phyloP scores from a whole-genome alignment of 345 rosid genomes.

The Salix udensis region DNA sequence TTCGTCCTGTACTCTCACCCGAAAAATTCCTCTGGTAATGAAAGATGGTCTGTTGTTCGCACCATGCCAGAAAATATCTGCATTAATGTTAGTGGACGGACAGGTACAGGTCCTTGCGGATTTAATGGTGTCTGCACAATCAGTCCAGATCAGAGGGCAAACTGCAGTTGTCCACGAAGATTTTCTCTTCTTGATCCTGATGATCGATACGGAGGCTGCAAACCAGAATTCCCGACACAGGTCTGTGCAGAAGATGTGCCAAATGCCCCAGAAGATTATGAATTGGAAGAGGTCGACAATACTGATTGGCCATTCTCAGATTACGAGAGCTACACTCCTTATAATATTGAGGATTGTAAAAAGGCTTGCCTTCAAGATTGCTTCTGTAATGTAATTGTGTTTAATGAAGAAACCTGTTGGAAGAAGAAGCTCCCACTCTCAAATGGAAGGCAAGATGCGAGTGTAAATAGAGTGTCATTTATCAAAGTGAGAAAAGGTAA shows the following conservation, averaged over 20 bases:
- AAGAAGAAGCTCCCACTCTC: too few species aligned
- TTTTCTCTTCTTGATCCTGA: constrained; percentile 10
- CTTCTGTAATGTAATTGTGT: constrained; percentile 3
- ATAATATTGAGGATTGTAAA: not conserved
- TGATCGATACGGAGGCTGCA: constrained; percentile 6
- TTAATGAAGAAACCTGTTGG: constrained; percentile 19
- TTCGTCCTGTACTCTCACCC: not conserved
- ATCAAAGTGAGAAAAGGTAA: too few species aligned
- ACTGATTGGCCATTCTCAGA: not conserved
- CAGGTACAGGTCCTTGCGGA: constrained; percentile 34
- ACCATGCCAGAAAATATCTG: constrained; percentile 26
- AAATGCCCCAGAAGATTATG: not conserved
- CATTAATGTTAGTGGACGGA: fast-evolving
- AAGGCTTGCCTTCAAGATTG: not conserved
- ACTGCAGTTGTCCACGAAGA: constrained; percentile 21
- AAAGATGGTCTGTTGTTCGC: not conserved
- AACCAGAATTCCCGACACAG: not conserved
- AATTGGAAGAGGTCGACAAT: not conserved
- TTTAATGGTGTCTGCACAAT: constrained; percentile 28
- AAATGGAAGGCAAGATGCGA: constrained; percentile 16
- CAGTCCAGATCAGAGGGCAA: constrained; percentile 3
- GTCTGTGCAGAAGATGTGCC: not conserved
- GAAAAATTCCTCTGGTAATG: not conserved
- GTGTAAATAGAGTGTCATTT: constrained; percentile 5
- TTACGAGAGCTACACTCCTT: constrained; percentile 12